Percentiles rank a stretch among this genome's conserved stretches.
These are phyloP conservation scores for Podospora bellae-mahoneyi DNA, from an alignment of 495 filamentous ascomycete genomes.

Conservation along the genomic window DNA sequence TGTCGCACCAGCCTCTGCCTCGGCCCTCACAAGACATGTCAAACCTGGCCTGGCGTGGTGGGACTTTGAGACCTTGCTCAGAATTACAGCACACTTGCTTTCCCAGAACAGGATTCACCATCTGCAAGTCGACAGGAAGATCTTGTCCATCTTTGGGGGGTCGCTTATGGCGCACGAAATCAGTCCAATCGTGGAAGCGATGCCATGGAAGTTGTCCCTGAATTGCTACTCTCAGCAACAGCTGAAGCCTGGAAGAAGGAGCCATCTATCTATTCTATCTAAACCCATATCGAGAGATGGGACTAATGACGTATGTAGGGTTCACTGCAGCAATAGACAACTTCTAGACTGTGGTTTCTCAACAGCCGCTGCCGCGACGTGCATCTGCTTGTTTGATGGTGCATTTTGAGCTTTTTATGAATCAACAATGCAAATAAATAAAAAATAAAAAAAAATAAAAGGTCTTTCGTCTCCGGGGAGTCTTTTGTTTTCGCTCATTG, in stretches of 20 bases:
- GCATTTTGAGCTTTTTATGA: no score
- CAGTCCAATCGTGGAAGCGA: constrained; percentile 1
- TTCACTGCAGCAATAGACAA: constrained; percentile 3
- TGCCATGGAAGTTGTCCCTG: not conserved
- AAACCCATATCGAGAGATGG: not conserved
- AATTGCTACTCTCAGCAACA: not conserved
- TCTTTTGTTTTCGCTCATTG: not conserved
- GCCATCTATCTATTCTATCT: not conserved
- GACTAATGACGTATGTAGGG: constrained; percentile 15
- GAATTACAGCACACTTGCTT: not conserved
- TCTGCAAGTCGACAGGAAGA: constrained; percentile 4
- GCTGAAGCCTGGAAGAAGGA: not conserved
- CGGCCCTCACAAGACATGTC: constrained; percentile 6
- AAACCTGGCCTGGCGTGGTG: constrained; percentile 3
- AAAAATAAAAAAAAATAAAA: no score
- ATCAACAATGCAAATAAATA: no score
- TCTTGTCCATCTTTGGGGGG: not conserved
- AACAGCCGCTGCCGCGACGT: constrained; percentile 12
- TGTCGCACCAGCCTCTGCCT: not conserved
- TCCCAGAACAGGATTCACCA: not conserved
- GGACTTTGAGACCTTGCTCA: not conserved
- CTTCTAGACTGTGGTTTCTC: constrained; percentile 1
- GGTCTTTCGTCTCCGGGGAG: no score
- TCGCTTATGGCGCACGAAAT: not conserved
- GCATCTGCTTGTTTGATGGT: not conserved